Conservation (phyloP, 306 rosid genomes). For the Pterocarpus santalinus region DNA sequence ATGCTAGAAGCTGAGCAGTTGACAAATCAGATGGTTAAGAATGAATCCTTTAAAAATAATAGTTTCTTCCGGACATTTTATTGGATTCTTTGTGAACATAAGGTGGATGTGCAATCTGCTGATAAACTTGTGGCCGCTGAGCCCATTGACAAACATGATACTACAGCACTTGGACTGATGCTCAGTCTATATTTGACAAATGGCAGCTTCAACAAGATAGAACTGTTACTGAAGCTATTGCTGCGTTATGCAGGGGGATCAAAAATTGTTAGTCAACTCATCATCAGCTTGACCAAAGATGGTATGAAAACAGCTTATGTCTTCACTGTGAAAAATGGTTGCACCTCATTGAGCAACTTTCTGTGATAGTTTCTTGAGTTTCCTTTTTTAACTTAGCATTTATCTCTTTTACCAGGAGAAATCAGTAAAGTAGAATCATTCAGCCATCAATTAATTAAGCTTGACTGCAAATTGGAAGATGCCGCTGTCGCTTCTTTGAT, state of each 20-base stretch:
- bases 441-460: conserved; percentile 54
- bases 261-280: conserved; percentile 56
- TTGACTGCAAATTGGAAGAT: conserved; percentile 66
- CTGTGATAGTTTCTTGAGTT: conserved; percentile 27
- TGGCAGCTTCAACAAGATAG: conserved; percentile 55
- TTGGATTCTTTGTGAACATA: conserved; percentile 54
- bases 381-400: conserved; percentile 23
- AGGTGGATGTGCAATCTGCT: conserved; percentile 56
- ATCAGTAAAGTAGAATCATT: conserved; percentile 73
- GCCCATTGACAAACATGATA: conserved; percentile 61
- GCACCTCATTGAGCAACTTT: conserved; percentile 11
- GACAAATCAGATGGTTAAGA: conserved; percentile 60
- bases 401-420: conserved; percentile 70
- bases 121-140: conserved; percentile 53
- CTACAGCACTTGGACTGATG: conserved; percentile 73
- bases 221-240: conserved; percentile 59
- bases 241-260: conserved; percentile 62
- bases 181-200: conserved; percentile 68
- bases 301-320: conserved; percentile 56
- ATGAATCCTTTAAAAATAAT: conserved; percentile 46
- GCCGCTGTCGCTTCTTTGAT: conserved; percentile 70
- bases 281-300: conserved; percentile 64
- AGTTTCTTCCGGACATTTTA: conserved; percentile 68
- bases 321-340: conserved; percentile 19
- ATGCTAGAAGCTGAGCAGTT: conserved; percentile 69